Evolutionary conservation across 768 basidiomycete species (phyloP).

Genomic region (Lactarius pseudohatsudake): DNA sequence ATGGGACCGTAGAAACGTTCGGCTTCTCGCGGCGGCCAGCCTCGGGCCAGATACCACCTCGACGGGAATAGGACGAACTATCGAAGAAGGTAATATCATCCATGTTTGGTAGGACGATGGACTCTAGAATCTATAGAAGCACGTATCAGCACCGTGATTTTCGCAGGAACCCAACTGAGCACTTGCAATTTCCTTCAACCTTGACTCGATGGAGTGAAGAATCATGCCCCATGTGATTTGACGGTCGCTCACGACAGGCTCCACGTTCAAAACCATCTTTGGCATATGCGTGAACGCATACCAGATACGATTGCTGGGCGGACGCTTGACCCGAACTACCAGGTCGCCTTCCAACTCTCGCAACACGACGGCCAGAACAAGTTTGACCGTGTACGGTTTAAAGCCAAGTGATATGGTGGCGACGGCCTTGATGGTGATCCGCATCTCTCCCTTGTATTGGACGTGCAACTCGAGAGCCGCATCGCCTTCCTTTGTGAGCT

Average conservation of each 20-base stretch:
- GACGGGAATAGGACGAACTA: constrained; percentile 56
- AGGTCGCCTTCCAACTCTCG: constrained; percentile 91
- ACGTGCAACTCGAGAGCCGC: constrained; percentile 86
- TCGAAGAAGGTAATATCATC: constrained; percentile 98
- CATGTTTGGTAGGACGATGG: constrained; percentile 95
- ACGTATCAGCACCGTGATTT: constrained; percentile 16
- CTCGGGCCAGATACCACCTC: constrained; percentile 91
- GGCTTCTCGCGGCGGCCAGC: constrained; percentile 50
- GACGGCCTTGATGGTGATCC: constrained; percentile 87
- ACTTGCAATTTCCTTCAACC: constrained; percentile 81
- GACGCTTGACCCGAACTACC: constrained; percentile 86
- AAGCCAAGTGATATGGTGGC: constrained; percentile 87
- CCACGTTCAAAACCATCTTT: constrained; percentile 82
- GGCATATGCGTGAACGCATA: constrained; percentile 91
- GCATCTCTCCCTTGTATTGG: constrained; percentile 81
- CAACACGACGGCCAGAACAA: constrained; percentile 85
- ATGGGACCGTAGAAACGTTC: constrained; percentile 9
- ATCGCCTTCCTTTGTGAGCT: constrained; percentile 91
- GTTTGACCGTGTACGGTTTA: constrained; percentile 86
- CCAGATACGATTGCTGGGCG: constrained; percentile 95
- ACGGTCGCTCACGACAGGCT: constrained; percentile 91
- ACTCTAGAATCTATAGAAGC: constrained; percentile 75
- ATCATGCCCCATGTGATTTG: constrained; percentile 96
- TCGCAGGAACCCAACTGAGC: constrained; percentile 1
- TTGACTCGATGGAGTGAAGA: constrained; percentile 83